Conservation (phyloP, 2,329 filamentous ascomycete species). For the Fusarium papillatum region DNA sequence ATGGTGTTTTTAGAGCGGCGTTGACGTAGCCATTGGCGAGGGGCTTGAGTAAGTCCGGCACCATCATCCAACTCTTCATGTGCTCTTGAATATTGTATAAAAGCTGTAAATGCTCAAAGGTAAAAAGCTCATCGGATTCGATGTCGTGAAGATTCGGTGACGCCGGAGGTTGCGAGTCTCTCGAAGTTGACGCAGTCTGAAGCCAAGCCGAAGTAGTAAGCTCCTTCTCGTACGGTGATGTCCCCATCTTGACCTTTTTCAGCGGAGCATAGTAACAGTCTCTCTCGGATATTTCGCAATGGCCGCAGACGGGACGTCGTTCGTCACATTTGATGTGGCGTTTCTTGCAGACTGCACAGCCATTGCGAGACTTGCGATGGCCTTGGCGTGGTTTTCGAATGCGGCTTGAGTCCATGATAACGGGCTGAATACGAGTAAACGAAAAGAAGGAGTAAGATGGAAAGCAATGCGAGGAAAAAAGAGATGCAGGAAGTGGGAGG, state of each 20-base stretch:
- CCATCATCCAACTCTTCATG: slow-evolving; percentile 8
- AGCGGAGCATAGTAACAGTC: not conserved
- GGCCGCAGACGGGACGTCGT: slow-evolving; percentile 9
- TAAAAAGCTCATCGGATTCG: slow-evolving; percentile 4
- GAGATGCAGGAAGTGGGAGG: not conserved
- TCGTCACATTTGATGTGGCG: slow-evolving; percentile 33
- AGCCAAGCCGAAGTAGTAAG: not conserved
- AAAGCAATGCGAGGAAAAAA: slow-evolving; percentile 3
- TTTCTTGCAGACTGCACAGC: slow-evolving; percentile 25
- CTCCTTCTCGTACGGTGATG: slow-evolving; percentile 5
- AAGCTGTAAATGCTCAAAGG: slow-evolving; percentile 14
- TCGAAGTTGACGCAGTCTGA: not conserved
- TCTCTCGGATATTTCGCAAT: slow-evolving; percentile 17
- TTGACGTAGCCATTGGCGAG: not conserved
- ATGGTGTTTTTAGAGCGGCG: slow-evolving; percentile 12
- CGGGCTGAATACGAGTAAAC: not conserved
- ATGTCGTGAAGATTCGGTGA: not conserved
- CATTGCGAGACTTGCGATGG: slow-evolving; percentile 31
- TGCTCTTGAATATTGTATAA: slow-evolving; percentile 13
- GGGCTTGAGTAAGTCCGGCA: not conserved
- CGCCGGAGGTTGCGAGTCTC: not conserved
- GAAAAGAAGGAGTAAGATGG: not conserved
- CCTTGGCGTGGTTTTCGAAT: slow-evolving; percentile 13
- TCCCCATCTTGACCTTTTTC: not conserved
- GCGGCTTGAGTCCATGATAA: not conserved